A percentile compares a stretch with the other conserved stretches of the same genome.
Evolutionary conservation across 495 filamentous ascomycete genomes (phyloP).

Genomic region (Penicillium flavigenum): DNA sequence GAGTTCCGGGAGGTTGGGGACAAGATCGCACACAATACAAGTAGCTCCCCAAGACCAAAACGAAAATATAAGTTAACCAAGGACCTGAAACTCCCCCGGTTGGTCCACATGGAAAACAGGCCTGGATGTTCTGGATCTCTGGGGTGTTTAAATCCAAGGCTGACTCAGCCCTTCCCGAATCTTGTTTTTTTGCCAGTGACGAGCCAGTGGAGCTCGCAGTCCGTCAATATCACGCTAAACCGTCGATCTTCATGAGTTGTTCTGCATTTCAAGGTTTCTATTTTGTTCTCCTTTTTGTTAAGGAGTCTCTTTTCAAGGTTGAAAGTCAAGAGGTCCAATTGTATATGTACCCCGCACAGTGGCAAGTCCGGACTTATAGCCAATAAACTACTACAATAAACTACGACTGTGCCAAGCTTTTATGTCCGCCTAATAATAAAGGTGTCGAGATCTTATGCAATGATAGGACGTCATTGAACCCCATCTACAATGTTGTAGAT

Average conservation of each 20-base stretch:
- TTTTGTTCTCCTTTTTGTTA: background rate
- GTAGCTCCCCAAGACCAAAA: background rate
- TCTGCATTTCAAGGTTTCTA: background rate
- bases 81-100: background rate
- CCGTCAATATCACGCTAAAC: conserved; percentile 8
- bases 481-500: background rate
- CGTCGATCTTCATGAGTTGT: conserved; percentile 5
- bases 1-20: background rate
- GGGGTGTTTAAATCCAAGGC: background rate
- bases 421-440: background rate
- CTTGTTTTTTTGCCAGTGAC: conserved; percentile 12
- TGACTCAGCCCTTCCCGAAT: conserved; percentile 9
- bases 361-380: background rate
- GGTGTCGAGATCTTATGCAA: background rate
- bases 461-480: background rate
- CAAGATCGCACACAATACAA: background rate
- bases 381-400: background rate
- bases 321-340: background rate
- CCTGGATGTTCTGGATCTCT: conserved; percentile 1
- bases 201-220: conserved; percentile 5
- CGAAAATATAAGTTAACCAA: background rate
- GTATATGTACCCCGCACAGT: background rate
- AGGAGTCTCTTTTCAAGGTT: background rate
- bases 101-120: background rate
- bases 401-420: background rate